phyloP scores from a whole-genome alignment of 1,284 basidiomycete genomes.

The Apiotrichum veenhuisii region DNA sequence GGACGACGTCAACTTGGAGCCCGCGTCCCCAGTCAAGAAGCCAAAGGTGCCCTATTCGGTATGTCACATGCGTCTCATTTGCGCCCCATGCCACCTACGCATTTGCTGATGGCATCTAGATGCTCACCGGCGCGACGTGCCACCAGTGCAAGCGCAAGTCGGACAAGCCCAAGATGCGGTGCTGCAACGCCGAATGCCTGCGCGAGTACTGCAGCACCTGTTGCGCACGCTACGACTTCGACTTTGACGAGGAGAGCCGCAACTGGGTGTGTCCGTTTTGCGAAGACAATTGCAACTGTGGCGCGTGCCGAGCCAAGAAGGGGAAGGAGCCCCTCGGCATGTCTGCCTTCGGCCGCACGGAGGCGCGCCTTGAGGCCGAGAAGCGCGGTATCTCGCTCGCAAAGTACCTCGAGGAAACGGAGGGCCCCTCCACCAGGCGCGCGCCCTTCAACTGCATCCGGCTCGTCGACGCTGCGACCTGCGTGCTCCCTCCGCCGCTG shows the following conservation, averaged over 20 bases:
- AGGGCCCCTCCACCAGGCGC: background rate
- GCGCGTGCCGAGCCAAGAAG: background rate
- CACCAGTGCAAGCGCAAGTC: conserved; percentile 45
- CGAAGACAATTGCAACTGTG: conserved; percentile 18
- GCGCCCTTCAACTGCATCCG: conserved; percentile 34
- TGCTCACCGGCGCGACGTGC: conserved; percentile 32
- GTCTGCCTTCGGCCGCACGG: background rate
- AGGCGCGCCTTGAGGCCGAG: background rate
- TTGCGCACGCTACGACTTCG: conserved; percentile 43
- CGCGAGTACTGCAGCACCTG: conserved; percentile 38
- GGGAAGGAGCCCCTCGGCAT: background rate
- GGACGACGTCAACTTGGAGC: background rate
- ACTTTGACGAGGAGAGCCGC: conserved; percentile 40
- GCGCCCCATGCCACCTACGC: no score
- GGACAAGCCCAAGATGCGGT: conserved; percentile 43
- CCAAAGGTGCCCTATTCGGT: background rate
- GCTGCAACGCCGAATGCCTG: conserved; percentile 37
- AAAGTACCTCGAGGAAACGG: conserved; percentile 26
- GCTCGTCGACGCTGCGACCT: conserved; percentile 29
- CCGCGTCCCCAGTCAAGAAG: no score
- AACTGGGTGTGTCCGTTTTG: conserved; percentile 46
- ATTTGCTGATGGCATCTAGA: conserved; percentile 8
- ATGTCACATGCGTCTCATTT: background rate
- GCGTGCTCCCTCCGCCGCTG: conserved; percentile 29
- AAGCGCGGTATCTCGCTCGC: conserved; percentile 26